Percentiles rank a stretch among this genome's conserved stretches.
These are phyloP conservation scores for Gentiana macrophylla DNA, from an alignment of 257 asterid species.

Conservation along the genomic window DNA sequence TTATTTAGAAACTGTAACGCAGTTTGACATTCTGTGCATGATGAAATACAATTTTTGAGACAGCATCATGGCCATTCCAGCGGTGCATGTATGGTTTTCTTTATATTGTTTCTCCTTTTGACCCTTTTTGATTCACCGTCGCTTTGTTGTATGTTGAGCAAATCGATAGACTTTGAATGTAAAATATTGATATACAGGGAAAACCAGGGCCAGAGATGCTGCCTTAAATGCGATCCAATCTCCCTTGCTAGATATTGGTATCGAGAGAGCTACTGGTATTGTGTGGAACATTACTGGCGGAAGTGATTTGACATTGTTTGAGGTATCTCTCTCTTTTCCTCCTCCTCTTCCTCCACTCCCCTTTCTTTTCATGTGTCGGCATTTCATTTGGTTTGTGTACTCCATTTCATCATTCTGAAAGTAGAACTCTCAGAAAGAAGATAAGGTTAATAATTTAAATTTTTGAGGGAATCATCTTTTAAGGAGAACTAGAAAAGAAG, in stretches of 20 bases:
- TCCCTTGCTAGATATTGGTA: constrained; percentile 83
- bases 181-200: constrained; percentile 42
- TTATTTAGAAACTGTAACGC: too few relatives aligned
- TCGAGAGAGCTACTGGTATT: constrained; percentile 93
- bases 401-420: background rate
- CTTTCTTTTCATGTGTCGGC: background rate
- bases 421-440: background rate
- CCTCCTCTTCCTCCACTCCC: constrained; percentile 6
- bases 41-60: too few relatives aligned
- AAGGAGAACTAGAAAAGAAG: too few relatives aligned
- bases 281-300: constrained; percentile 99
- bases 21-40: too few relatives aligned
- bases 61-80: background rate
- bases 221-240: constrained; percentile 85
- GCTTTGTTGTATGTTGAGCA: background rate
- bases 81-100: background rate
- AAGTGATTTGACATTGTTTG: constrained; percentile 77
- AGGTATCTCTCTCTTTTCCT: constrained; percentile 29
- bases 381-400: background rate
- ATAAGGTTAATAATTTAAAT: background rate
- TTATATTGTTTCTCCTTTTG: background rate
- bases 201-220: constrained; percentile 90
- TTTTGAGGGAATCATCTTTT: too few relatives aligned
- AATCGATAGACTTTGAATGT: too few relatives aligned
- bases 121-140: too few relatives aligned